phyloP scores from a whole-genome alignment of 2,329 filamentous ascomycete genomes.

The Lachnellula occidentalis region DNA sequence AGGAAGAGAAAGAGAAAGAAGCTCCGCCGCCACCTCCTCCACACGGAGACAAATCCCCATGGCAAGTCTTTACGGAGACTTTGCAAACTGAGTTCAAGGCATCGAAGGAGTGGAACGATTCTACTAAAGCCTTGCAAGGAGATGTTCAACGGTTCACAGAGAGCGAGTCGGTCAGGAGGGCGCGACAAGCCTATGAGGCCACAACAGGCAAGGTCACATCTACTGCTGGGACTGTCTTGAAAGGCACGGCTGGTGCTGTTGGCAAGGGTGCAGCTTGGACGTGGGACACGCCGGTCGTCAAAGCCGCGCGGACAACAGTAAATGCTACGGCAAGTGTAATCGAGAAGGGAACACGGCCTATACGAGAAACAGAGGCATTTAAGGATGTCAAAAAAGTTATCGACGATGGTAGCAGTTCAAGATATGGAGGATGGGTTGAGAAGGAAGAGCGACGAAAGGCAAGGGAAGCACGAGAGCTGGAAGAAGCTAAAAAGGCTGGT shows the following conservation, averaged over 20 bases:
- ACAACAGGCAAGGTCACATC: slow-evolving; percentile 78
- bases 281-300: slow-evolving; percentile 91
- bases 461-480: slow-evolving; percentile 67
- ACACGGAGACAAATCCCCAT: slow-evolving; percentile 95
- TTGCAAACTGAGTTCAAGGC: slow-evolving; percentile 89
- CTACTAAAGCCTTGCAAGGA: slow-evolving; percentile 87
- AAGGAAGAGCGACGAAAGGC: slow-evolving; percentile 86
- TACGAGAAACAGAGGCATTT: slow-evolving; percentile 90
- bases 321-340: slow-evolving; percentile 79
- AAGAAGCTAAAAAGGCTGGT: slow-evolving; percentile 41
- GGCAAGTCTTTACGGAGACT: slow-evolving; percentile 99
- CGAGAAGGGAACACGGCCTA: slow-evolving; percentile 90
- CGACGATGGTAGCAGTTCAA: slow-evolving; percentile 91
- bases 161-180: slow-evolving; percentile 83
- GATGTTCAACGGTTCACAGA: slow-evolving; percentile 88
- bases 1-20: slow-evolving; percentile 50
- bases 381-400: slow-evolving; percentile 94
- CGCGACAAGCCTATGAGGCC: slow-evolving; percentile 79
- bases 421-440: slow-evolving; percentile 95
- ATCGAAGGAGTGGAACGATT: slow-evolving; percentile 99
- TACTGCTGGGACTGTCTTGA: slow-evolving; percentile 73
- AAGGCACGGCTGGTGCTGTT: slow-evolving; percentile 78
- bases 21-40: slow-evolving; percentile 82
- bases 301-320: slow-evolving; percentile 82
- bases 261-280: slow-evolving; percentile 93